Evolutionary conservation across 2,329 filamentous ascomycete species (phyloP).

Genomic region (Neofusicoccum parvum): DNA sequence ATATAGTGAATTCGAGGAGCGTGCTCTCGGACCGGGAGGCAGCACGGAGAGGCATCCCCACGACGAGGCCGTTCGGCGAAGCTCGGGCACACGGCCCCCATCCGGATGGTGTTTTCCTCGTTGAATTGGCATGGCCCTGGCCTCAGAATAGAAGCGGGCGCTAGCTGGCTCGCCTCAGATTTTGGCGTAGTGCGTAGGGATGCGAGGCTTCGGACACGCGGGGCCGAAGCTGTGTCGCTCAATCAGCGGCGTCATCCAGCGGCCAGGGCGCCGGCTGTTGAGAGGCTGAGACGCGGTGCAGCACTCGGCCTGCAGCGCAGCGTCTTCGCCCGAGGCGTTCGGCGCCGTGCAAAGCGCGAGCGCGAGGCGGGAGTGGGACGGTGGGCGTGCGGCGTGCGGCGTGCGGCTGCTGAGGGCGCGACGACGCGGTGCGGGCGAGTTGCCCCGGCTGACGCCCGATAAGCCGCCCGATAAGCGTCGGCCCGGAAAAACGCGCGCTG

Average conservation of each 20-base stretch:
- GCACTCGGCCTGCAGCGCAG: background rate
- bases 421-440: no score
- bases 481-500: background rate
- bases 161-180: conserved; percentile 11
- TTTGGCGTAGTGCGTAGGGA: conserved; percentile 5
- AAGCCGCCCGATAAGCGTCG: conserved; percentile 1
- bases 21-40: background rate
- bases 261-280: background rate
- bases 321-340: background rate
- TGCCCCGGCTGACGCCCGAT: background rate
- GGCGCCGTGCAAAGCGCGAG: conserved; percentile 15
- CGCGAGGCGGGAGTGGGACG: background rate
- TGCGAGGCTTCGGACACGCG: conserved; percentile 20
- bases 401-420: no score
- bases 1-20: conserved; percentile 3
- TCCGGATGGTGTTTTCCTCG: conserved; percentile 15
- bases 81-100: conserved; percentile 8
- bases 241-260: background rate
- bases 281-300: background rate
- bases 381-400: background rate
- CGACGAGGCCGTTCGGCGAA: background rate
- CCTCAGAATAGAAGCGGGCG: conserved; percentile 5
- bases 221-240: conserved; percentile 14
- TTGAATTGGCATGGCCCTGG: background rate
- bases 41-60: background rate